Conservation (phyloP, 2,329 filamentous ascomycete genomes). For the Aspergillus transmontanensis region DNA sequence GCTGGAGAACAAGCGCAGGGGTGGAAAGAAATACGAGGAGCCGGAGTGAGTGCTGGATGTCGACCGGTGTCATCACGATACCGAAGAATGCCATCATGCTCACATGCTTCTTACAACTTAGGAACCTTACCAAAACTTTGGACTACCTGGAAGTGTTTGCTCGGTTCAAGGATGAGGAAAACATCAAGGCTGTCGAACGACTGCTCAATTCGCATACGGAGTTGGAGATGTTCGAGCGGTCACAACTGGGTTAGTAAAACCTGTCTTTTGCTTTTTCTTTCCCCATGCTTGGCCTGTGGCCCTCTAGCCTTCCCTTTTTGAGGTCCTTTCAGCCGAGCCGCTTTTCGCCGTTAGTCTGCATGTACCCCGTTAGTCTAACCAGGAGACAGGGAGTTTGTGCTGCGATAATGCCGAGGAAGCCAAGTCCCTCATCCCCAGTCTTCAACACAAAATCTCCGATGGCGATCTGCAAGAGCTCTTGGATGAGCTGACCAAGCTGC, state of each 20-base stretch:
- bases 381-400: constrained; percentile 74
- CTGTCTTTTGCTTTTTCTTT: not conserved
- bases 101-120: constrained; percentile 14
- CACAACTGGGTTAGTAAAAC: constrained; percentile 72
- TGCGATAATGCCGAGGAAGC: constrained; percentile 94
- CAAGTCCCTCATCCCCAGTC: constrained; percentile 88
- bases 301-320: not conserved
- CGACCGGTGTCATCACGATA: not conserved
- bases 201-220: constrained; percentile 75
- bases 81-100: constrained; percentile 2
- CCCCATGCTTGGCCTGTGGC: not conserved
- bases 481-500: constrained; percentile 85
- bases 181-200: constrained; percentile 90
- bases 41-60: constrained; percentile 66
- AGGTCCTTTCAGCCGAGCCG: not conserved
- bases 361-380: constrained; percentile 10
- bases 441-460: constrained; percentile 87
- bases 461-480: constrained; percentile 85
- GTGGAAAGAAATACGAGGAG: constrained; percentile 80
- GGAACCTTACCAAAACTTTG: constrained; percentile 79
- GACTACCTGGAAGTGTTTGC: constrained; percentile 94
- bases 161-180: constrained; percentile 92
- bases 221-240: constrained; percentile 89
- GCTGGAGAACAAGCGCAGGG: constrained; percentile 75
- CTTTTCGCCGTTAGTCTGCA: constrained; percentile 2